Base-by-base conservation (phyloP, 2,329 filamentous ascomycete species). In the Aspergillus clavatus region DNA sequence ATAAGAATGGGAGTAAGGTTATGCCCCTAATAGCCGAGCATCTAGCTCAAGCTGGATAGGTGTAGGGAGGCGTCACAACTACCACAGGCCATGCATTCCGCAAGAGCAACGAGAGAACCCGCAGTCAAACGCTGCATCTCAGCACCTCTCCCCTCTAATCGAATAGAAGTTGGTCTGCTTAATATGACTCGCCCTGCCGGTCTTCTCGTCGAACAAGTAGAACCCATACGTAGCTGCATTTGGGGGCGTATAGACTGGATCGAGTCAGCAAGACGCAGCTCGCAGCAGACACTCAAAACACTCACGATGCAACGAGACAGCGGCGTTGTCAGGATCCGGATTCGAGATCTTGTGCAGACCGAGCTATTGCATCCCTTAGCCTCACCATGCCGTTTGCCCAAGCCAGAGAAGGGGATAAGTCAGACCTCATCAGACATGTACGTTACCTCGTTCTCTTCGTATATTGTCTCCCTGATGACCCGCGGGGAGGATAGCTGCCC, bases 331-430 rank as follows among this genome's bases (percentile, higher is more conserved):
- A 38, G 73, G 69, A 55, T 86, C 82, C 21, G 80, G 79, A 66
- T 95, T 95, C 54, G 79, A 81, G 48, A 95, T 84, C 43, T 83
- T 82, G 70, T 96, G 90, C 33, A 96, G 75, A 16, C 90, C 90
- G 22, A 95, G 81, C 70, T 89, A n/a, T n/a, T n/a, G n/a, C n/a
- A n/a, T n/a, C n/a, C n/a, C 18, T 18, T 24, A 5, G 23, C 8
- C 8, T 24, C 8, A 24, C 23, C 5, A 8, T 23, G 7, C 11
- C 11, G 4, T 10, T 14, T 18, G 18, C 11, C 50, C 33, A 55
- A 42, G n/a, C 23, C 37, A 19, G 5, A 12, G 31, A 14, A 14
- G 4, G 10, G 14, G 6, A 11, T 3, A 12, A 28, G 21, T 55
- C 65, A 45, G 48, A 74, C 72, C 57, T 75, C 81, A 65, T 95